Percentiles rank a stretch among this genome's conserved stretches.
These are phyloP conservation scores for Pseudogymnoascus verrucosus DNA, from an alignment of 2,329 filamentous ascomycete species.

Conservation along the genomic window DNA sequence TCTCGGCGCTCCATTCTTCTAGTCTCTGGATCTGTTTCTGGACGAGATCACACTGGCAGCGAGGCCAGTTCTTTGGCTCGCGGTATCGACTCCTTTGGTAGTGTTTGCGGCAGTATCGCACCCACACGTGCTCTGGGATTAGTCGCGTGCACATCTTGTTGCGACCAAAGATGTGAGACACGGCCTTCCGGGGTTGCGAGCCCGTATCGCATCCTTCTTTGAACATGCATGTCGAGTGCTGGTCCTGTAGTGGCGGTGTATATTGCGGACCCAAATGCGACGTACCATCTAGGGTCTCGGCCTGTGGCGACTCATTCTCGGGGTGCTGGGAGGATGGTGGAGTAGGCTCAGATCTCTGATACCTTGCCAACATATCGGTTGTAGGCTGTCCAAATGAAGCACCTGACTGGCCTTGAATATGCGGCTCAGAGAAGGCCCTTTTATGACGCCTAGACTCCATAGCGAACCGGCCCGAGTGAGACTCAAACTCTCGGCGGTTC, in stretches of 20 bases:
- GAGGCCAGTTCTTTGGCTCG: slow-evolving; percentile 51
- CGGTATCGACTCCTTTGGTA: slow-evolving; percentile 71
- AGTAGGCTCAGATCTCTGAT: not conserved
- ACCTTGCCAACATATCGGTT: not conserved
- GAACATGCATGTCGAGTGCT: slow-evolving; percentile 41
- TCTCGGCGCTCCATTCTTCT: slow-evolving; percentile 52
- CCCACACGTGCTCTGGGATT: slow-evolving; percentile 64
- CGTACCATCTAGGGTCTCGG: not conserved
- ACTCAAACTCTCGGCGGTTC: not conserved
- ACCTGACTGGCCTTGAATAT: not conserved
- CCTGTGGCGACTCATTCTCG: not conserved
- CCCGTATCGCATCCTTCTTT: slow-evolving; percentile 50
- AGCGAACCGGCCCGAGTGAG: not conserved
- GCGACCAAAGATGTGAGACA: slow-evolving; percentile 74
- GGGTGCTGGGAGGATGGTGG: not conserved
- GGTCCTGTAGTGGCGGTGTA: not conserved
- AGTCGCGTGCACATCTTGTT: slow-evolving; percentile 70
- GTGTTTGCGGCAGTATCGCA: slow-evolving; percentile 72
- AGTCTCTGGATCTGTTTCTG: slow-evolving; percentile 54
- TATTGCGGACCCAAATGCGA: not conserved
- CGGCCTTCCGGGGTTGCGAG: slow-evolving; percentile 61
- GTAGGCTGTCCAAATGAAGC: not conserved
- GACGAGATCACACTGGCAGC: slow-evolving; percentile 55
- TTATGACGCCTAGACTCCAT: not conserved
- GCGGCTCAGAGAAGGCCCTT: not conserved